Base-by-base conservation (phyloP, 306 rosid species). In the Acacia confusa region DNA sequence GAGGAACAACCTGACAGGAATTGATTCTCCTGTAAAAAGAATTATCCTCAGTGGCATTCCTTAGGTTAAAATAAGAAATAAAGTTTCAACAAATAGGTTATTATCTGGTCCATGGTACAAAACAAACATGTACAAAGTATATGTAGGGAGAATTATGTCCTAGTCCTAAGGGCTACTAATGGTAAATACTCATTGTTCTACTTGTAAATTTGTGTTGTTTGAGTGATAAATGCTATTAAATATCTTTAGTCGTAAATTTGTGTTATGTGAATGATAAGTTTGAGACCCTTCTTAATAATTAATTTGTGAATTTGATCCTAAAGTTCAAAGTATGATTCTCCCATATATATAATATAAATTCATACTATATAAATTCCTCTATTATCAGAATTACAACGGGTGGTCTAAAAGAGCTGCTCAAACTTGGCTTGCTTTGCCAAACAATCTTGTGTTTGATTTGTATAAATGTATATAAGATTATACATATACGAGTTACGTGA, bases 1-100 rank as follows among this genome's bases (percentile, higher is more conserved):
- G 30, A 92, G 95, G 82, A 92, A 92, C 75, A 92, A 82, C 83
- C 97, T 89, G 55, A 92, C 84, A 20, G 97, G 97, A 84, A 92
- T 90, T 27, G 97, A 90, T 89, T 92, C 97, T 79, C 97, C 97
- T 92, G 86, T 45, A 65, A 79, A 19, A 57, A 72, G 75, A 32
- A 79, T 74, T 52, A 27, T 75, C 24, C 22, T 27, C 36, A 50
- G 34, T 14, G 38, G 9, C 50, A 66, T 61, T 50, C 40, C 41
- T 4, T 34, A 8, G 10, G n/a, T 27, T 6, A 76, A 43, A 60
- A 17, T 40, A n/a, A 63, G 47, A 63, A 9, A 27, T 76, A 9
- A 55, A 53, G 57, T n/a, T 58, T 43, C 63, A 19, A 17, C 57
- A 76, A 19, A 28, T 17, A 48, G 48, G 65, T 64, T 20, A 76